phyloP scores from a whole-genome alignment of 2,329 filamentous ascomycete species.

The Cryphonectria japonica region DNA sequence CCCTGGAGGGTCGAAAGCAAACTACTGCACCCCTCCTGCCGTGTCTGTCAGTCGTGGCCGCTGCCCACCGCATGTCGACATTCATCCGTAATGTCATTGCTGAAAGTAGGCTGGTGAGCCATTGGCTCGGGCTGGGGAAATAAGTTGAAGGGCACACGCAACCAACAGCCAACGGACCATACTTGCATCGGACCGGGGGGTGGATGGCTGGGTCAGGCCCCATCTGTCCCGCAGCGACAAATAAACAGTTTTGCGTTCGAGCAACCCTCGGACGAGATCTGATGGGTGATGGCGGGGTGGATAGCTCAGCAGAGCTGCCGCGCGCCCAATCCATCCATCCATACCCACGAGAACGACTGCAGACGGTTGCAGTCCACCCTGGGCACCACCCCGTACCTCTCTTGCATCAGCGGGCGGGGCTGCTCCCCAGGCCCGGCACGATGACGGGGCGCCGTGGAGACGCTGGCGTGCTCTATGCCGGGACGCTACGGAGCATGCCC shows the following conservation, averaged over 20 bases:
- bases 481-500: not conserved
- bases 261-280: not conserved
- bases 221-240: conserved; percentile 5
- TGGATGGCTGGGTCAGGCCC: not conserved
- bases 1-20: conserved; percentile 2
- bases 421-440: conserved; percentile 4
- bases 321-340: not conserved
- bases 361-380: conserved; percentile 4
- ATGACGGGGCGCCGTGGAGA: not conserved
- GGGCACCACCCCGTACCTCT: not conserved
- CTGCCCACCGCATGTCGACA: conserved; percentile 7
- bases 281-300: not conserved
- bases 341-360: conserved; percentile 3
- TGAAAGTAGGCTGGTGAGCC: not conserved
- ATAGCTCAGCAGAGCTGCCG: not conserved
- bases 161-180: not conserved
- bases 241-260: not conserved
- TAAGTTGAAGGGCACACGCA: not conserved
- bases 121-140: not conserved
- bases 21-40: conserved; percentile 15
- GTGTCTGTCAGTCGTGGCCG: not conserved
- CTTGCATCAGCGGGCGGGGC: conserved; percentile 16
- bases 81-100: not conserved
- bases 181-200: not conserved
- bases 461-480: conserved; percentile 10